phyloP scores from a whole-genome alignment of 306 rosid species.

The Begonia peltatifolia region DNA sequence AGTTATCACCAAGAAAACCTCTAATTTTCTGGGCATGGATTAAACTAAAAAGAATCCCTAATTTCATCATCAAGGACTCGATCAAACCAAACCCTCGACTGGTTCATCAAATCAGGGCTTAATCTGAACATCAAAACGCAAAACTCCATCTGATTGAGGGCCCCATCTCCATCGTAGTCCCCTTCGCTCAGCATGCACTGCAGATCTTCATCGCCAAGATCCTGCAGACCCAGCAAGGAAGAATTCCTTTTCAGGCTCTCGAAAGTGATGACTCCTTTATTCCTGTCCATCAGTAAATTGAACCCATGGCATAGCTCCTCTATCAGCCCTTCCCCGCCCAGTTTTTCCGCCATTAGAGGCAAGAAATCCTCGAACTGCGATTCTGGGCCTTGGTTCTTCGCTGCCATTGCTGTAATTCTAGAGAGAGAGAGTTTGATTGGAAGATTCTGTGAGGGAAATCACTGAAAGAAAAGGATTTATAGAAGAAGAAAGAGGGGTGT shows the following conservation, averaged over 20 bases:
- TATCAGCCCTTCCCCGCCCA: constrained; percentile 64
- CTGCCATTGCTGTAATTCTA: constrained; percentile 5
- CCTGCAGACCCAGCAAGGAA: constrained; percentile 44
- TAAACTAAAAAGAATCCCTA: constrained; percentile 6
- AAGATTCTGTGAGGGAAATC: too few species aligned
- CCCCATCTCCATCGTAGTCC: constrained; percentile 80
- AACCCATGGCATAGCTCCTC: constrained; percentile 72
- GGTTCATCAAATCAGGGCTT: constrained; percentile 85
- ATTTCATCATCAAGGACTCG: constrained; percentile 38
- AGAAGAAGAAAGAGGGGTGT: neutral
- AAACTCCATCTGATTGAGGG: constrained; percentile 69
- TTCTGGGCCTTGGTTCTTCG: constrained; percentile 17
- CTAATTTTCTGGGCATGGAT: too few species aligned
- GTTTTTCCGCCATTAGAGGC: constrained; percentile 68
- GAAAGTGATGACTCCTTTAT: constrained; percentile 50
- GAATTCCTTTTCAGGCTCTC: constrained; percentile 74
- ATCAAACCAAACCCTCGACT: constrained; percentile 42
- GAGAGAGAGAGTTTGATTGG: neutral
- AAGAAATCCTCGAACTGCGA: constrained; percentile 46
- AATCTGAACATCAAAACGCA: constrained; percentile 84
- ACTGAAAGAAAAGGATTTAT: constrained; percentile 3
- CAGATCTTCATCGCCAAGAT: constrained; percentile 52
- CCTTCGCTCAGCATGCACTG: constrained; percentile 57
- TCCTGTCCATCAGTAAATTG: constrained; percentile 38
- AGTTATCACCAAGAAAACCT: too few species aligned